Base-by-base conservation (phyloP, 1,139 yeast genomes). In the Scheffersomyces cryptocercus region DNA sequence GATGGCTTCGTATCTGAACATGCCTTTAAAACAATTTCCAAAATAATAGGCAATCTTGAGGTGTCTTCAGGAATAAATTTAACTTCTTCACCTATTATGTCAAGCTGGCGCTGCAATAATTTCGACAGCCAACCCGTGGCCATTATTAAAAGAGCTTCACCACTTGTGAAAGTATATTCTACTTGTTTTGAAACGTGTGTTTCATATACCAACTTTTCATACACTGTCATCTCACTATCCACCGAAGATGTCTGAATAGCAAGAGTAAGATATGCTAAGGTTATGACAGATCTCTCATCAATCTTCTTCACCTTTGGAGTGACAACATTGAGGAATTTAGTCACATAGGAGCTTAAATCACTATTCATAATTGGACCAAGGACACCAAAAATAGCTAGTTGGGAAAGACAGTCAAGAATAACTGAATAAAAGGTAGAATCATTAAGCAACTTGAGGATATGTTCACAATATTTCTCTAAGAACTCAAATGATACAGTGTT, bases 41-140 rank as follows among this genome's bases (percentile, higher is more conserved):
- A 59, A 2, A 86, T 65, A 3, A 56, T 29, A 0, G 62, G 52
- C 4, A 75, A 49, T 42, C 77, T 58, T 0, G 63, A 50, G 1
- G 55, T 43, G 7, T 56, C 46, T 4, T 38, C 29, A 0, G 64
- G 62, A 6, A 65, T 49, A 37, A 54, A 62, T 12, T 52, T 38
- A 6, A 56, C 28, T 1, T 40, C 28, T 20, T 54, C 64, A 12
- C 66, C 74, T 42, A 66, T 75, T 12, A 84, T 69, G 58, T 85
- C 91, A 31, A 81, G 52, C 24, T 73, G 65, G 36, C 79, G 70
- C 35, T 65, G 62, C 49, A 89, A 66, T 12, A 76, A 73, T 24
- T 70, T 74, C 0, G 96, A 84, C 2, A 73, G 60, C 95, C 96
- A 88, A 0, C 97, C 97, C 26, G 83, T 75, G 0, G 88, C 82